Evolutionary conservation across 805 yeast species (phyloP), one percentile per base, ranked within the genome.

Genomic region (Ogataea methylovora): DNA sequence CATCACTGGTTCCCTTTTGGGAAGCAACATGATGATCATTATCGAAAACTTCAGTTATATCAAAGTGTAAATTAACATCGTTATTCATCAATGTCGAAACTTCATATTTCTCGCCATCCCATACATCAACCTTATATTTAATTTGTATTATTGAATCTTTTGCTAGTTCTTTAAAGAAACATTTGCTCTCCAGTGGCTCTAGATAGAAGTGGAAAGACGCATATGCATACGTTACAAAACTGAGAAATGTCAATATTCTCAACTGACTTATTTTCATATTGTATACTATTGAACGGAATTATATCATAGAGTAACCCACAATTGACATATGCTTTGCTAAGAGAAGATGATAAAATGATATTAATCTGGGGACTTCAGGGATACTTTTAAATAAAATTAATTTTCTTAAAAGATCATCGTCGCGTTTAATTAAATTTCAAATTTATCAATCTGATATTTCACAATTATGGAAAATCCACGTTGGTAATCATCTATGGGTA

Each of bases 11-110:
- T 19, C 78, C 74, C 49, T 67, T 74, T 56, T 85, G 94, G 39
- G 67, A 57, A 24, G 78, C 79, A 18, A 86, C 94, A 38, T 79
- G 67, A 57, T 88, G 90, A 57, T 83, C 73, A 52, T 79, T 76
- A 60, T 86, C 95, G 49, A 88, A 88, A 4, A 83, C 73, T 59
- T 84, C 92, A 51, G 65, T 52, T 7, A 54, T 52, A 3, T 53
- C 45, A 27, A 49, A 46, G 23, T 42, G 44, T 4, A 49, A 25
- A 29, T 40, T 38, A 29, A 46, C 36, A 11, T 40, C 45, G 18
- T 34, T 19, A 27, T n/a, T 8, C 12, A 32, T 15, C 27, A 34
- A 10, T 8, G 19, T 14, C 7, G 33, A 16, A 7, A 19, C 24
- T 26, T 39, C 14, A 29, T 29, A 27, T 16, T 19, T 6, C 14